Evolutionary conservation across 208 protist species (phyloP), one percentile per base, ranked within the genome.

Genomic region (Wallacemonas sp.): DNA sequence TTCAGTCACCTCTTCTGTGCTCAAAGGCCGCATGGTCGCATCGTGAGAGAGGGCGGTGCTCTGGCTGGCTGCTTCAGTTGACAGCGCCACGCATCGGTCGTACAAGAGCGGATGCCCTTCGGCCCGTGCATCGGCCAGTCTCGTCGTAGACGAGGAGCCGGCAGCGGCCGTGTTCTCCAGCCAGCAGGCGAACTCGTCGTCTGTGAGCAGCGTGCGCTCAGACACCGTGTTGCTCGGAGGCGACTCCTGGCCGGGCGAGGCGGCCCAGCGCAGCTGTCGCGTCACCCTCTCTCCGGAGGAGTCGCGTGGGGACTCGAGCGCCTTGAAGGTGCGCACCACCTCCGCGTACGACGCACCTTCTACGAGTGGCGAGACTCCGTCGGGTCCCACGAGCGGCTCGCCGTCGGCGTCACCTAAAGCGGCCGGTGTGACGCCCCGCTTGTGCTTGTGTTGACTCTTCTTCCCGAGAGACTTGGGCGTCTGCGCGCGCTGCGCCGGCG

Each of bases 331-430:
- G 30, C 50, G 50, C 30, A 57, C 50, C 5, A 57, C 50, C 22
- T 57, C 50, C 50, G 33, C 50, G 22, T 38, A 57, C 4, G 50
- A 57, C 30, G 50, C 50, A n/a, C 50, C 50, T n/a, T 57, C 50
- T 6, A 57, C 50, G 3, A 32, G 21, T 21, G 50, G 50, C 50
- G 50, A 57, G 15, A 57, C 29, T 8, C 50, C 50, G 29, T 38
- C 50, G 8, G 50, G 30, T 8, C 50, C 50, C 3, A 57, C 15
- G 6, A 15, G 50, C 8, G 0, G n/a, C 3, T 37, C 24, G 5
- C 13, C 24, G 26, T 57, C 30, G 24, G 26, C 26, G 3, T n/a
- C n/a, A n/a, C n/a, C n/a, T n/a, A n/a, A n/a, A n/a, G 45, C 22
- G 19, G 21, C 22, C 5, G 50, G 30, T 6, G 5, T 17, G 3